Conservation (phyloP, 805 yeast genomes). For the Saturnispora saitoi region DNA sequence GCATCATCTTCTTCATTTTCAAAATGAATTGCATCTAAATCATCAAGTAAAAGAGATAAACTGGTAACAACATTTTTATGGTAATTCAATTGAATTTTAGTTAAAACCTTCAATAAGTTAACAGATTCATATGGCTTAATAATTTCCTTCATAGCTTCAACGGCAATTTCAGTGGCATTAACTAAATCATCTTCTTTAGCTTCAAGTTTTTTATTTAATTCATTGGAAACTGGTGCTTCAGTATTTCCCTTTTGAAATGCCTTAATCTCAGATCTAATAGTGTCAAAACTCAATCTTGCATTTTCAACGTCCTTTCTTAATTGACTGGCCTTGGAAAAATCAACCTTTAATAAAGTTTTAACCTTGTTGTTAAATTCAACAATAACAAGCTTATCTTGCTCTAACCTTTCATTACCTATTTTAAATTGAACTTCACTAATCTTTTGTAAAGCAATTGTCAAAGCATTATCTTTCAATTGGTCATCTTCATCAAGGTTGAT, state of each 20-base stretch:
- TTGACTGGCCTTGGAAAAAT: slow-evolving; percentile 51
- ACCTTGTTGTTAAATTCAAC: slow-evolving; percentile 51
- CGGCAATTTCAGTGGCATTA: slow-evolving; percentile 69
- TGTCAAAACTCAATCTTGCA: slow-evolving; percentile 63
- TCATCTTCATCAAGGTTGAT: slow-evolving; percentile 4
- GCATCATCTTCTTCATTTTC: slow-evolving; percentile 31
- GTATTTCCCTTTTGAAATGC: slow-evolving; percentile 29
- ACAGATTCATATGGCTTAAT: slow-evolving; percentile 61
- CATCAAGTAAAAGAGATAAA: slow-evolving; percentile 37
- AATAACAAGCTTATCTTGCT: slow-evolving; percentile 58
- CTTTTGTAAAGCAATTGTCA: slow-evolving; percentile 45
- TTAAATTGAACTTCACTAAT: slow-evolving; percentile 49
- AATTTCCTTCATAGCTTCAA: slow-evolving; percentile 66
- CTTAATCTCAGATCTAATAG: slow-evolving; percentile 52
- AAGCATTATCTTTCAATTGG: slow-evolving; percentile 26
- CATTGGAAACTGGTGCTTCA: slow-evolving; percentile 37
- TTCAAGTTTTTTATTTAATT: slow-evolving; percentile 44
- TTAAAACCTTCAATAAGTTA: slow-evolving; percentile 55
- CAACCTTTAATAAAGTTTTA: slow-evolving; percentile 42
- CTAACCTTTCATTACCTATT: slow-evolving; percentile 59
- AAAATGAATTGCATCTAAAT: slow-evolving; percentile 34
- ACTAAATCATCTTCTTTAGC: slow-evolving; percentile 70
- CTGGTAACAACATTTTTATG: slow-evolving; percentile 44
- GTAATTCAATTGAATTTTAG: slow-evolving; percentile 60
- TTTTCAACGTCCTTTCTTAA: slow-evolving; percentile 62